Base-by-base conservation (phyloP, 805 yeast genomes). In the Hanseniaspora nectarophila region DNA sequence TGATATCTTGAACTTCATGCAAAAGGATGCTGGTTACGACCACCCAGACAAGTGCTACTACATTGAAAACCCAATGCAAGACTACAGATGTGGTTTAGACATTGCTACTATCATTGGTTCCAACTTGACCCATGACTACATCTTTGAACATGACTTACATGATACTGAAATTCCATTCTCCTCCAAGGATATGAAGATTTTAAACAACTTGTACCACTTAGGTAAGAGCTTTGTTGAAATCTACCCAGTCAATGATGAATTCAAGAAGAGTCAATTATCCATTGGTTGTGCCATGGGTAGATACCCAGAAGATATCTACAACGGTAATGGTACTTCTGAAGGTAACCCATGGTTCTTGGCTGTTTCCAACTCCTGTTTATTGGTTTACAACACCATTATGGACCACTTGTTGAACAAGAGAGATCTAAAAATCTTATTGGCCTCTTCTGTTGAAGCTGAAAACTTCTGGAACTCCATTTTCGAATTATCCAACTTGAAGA, bases 321-420 rank as follows among this genome's bases (percentile, higher is more conserved):
- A 89, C 63, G 95, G 95, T 0, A 68, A 71, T 55, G 80, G 78
- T 0, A 70, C 75, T 0, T 72, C 81, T 31, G 86, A 81, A 59
- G 97, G 96, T 2, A 88, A 89, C 61, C 97, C 97, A 5, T 89
- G 97, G 97, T 87, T 88, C 62, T 75, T 89, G 54, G 70, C 85
- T 3, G 84, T 90, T 0, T 76, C 83, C 0, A 69, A 15, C 65
- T 59, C 56, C 59, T 63, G 35, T 62, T 72, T 12, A 38, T 57
- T 48, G 38, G 75, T 75, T 4, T 83, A 71, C 64, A 63, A 68
- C 28, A 70, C 70, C 37, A 66, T 81, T 0, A 60, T 79, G 31
- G 34, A 57, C 4, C 70, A 73, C 15, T 60, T 82, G 53, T 67
- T 80, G 54, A 60, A 65, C n/a, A 79, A 74, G 60, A 80, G 81